Conservation (phyloP, 345 rosid genomes). For the Citrus sinensis region DNA sequence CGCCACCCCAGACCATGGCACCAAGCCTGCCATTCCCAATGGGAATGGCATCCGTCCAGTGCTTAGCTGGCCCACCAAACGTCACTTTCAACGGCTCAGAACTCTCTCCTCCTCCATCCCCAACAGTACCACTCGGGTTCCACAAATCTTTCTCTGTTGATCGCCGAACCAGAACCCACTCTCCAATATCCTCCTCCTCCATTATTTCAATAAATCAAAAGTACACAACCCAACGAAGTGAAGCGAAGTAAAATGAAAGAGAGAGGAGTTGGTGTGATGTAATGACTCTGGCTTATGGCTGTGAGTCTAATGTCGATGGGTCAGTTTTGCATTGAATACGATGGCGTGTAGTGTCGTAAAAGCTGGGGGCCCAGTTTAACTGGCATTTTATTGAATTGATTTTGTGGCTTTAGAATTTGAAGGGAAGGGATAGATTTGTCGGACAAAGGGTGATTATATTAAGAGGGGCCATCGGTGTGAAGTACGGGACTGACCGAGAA, state of each 20-base stretch:
- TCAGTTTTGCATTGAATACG: background rate
- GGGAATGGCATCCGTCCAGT: conserved; percentile 90
- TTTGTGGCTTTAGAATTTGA: background rate
- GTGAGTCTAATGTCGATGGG: background rate
- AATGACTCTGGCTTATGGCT: no score
- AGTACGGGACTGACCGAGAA: background rate
- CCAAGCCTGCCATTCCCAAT: conserved; percentile 94
- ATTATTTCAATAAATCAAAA: background rate
- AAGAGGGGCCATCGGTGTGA: background rate
- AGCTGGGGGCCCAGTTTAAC: background rate
- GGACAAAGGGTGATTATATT: background rate
- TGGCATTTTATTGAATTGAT: background rate
- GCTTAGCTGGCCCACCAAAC: conserved; percentile 65
- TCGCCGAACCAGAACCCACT: conserved; percentile 47
- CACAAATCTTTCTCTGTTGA: conserved; percentile 42
- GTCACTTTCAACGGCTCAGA: conserved; percentile 56
- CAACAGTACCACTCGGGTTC: conserved; percentile 28
- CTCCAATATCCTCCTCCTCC: conserved; percentile 34
- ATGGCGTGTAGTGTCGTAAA: background rate
- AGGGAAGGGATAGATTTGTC: background rate
- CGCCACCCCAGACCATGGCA: conserved; percentile 95
- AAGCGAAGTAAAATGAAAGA: background rate
- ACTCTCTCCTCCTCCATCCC: conserved; percentile 26
- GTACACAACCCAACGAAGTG: background rate
- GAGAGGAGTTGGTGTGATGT: background rate